Evolutionary conservation across 805 yeast species (phyloP).

Genomic region (Candida berthetii): DNA sequence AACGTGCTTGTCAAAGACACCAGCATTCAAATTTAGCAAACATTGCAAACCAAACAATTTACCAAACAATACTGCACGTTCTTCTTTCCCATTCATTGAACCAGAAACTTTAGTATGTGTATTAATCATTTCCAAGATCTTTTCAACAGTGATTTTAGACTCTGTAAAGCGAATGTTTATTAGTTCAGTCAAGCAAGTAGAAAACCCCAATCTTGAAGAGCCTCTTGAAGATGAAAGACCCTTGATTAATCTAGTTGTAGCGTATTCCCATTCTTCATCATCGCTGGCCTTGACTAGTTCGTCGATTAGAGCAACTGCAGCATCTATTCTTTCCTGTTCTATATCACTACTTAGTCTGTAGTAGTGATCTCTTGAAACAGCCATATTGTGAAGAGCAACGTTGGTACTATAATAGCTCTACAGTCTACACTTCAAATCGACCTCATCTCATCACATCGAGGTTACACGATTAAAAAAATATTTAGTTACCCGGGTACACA

Average conservation of each 20-base stretch:
- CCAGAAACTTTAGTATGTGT: conserved; percentile 31
- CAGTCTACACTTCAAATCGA: neutral
- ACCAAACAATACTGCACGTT: conserved; percentile 76
- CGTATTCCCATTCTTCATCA: conserved; percentile 72
- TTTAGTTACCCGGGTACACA: neutral
- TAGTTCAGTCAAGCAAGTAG: conserved; percentile 79
- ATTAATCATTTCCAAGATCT: conserved; percentile 29
- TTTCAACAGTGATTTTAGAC: conserved; percentile 27
- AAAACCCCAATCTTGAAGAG: conserved; percentile 81
- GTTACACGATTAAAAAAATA: neutral
- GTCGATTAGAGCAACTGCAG: conserved; percentile 61
- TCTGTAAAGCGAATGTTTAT: conserved; percentile 28
- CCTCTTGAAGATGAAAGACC: conserved; percentile 82
- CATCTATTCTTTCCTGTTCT: conserved; percentile 61
- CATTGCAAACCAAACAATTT: conserved; percentile 80
- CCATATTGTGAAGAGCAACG: too few species aligned
- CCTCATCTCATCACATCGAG: conserved; percentile 1
- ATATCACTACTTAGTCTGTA: conserved; percentile 73
- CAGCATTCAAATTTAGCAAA: conserved; percentile 38
- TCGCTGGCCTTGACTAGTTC: conserved; percentile 43
- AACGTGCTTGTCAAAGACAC: conserved; percentile 12
- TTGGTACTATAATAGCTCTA: neutral
- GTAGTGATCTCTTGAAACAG: conserved; percentile 69
- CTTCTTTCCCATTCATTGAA: conserved; percentile 70
- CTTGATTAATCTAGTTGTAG: conserved; percentile 67